Evolutionary conservation across 2,329 filamentous ascomycete genomes (phyloP).

Genomic region (Daldinia eschscholtzii): DNA sequence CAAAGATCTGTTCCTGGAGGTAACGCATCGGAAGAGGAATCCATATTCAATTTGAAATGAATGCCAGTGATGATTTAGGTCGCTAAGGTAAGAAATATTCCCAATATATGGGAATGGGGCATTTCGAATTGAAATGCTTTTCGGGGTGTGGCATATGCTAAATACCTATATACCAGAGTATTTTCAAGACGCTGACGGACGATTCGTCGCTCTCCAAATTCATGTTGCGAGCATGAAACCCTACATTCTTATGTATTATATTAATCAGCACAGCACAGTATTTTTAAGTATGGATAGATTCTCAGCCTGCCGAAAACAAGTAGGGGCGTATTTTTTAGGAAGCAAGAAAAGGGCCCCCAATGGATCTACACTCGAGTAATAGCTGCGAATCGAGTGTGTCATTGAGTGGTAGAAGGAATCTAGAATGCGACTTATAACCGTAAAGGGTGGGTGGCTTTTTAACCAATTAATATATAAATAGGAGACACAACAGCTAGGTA

Average conservation of each 20-base stretch:
- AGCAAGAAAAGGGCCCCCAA: neutral
- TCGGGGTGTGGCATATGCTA: neutral
- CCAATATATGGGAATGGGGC: no score
- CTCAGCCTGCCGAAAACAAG: neutral
- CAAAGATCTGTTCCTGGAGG: slow-evolving; percentile 1
- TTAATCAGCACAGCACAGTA: neutral
- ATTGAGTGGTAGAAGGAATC: neutral
- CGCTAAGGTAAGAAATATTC: no score
- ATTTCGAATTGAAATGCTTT: neutral
- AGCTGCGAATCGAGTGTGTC: neutral
- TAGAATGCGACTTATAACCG: neutral
- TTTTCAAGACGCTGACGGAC: neutral
- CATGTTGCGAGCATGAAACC: neutral
- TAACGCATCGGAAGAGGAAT: neutral
- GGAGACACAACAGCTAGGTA: no score
- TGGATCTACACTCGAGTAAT: neutral
- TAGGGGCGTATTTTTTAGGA: neutral
- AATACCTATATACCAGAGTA: neutral
- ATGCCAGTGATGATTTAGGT: neutral
- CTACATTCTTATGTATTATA: neutral
- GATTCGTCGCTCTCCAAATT: neutral
- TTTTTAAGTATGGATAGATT: no score
- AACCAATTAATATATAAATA: neutral
- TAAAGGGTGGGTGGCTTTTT: neutral
- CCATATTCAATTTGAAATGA: neutral